Evolutionary conservation across 2,329 filamentous ascomycete genomes (phyloP), one percentile per base, ranked within the genome.

Genomic region (Botrytis fragariae): DNA sequence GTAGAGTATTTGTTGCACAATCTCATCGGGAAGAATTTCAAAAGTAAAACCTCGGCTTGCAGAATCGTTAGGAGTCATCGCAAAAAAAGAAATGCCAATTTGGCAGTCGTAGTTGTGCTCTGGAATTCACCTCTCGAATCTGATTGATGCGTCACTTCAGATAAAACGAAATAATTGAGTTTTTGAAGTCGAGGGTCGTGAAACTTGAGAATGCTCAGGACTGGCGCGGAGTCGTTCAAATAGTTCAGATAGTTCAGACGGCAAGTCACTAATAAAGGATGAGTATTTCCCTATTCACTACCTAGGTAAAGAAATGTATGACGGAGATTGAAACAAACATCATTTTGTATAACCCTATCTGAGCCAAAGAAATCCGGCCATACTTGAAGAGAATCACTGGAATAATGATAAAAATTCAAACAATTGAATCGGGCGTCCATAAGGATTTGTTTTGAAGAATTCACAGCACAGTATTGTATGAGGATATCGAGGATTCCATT

Each of bases 1-100:
- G 75, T 87, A 86, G 77, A 98, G 86, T 77, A 98, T 92, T 71
- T 91, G 87, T 80, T 93, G 90, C 78, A 98, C 86, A 75, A 98
- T 88, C 84, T 99, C 96, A 82, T 95, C 92, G 59, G 95, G 95
- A 59, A 82, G 79, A 29, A 69, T 48, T 25, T 69, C 22, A 77
- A 69, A 51, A 69, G 60, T n/a, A 54, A 51, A 39, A 35, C 42
- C 57, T 72, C 35, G 44, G 39, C 39, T 29, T 54, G 32, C 35
- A 20, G 29, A 62, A 42, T 35, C n/a, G 48, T 57, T 57, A 20
- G 54, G n/a, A 59, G 61, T 22, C 37, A 60, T 72, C 37, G 63
- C 54, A 29, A 44, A 69, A 51, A 51, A 73, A 54, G 20, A 14
- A 29, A 20, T 37, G 22, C n/a, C n/a, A 25, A 29, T 57, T 57